Evolutionary conservation across 2,329 filamentous ascomycete species (phyloP), one percentile per base, ranked within the genome.

Genomic region (Mycosphaerella sp.): DNA sequence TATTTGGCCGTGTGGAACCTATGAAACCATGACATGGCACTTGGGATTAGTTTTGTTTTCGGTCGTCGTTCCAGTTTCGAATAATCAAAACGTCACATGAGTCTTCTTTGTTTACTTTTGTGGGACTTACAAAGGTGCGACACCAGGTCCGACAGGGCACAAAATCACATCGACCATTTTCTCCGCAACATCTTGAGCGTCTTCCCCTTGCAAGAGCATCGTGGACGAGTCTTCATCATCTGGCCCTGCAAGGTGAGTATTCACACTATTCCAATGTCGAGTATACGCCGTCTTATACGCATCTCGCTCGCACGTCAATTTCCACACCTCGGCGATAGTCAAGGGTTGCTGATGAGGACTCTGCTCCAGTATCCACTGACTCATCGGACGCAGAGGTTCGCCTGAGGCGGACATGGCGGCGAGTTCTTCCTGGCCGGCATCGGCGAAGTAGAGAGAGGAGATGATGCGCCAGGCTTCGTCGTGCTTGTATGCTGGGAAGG

Each of bases 131-230:
- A 78, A 69, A 2, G 75, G 79, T n/a, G 80, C 80, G 2, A 73
- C 72, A 1, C 78, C 76, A 1, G 81, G 80, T 0, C 77, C 78
- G 0, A 74, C 78, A 0, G 83, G 84, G 52, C 78, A 82, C 1
- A 87, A 71, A 34, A 87, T 78, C 0, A 83, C 79, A 65, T 87
- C 84, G 7, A 84, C 75, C 1, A 65, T 56, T 62, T 48, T 65
- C 36, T 64, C 65, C 57, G 64, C 8, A 5, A 39, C 67, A 62
- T 54, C 54, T 11, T 21, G 21, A 6, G 49, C 58, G 39, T 51
- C 53, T 4, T 46, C 44, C 11, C 14, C 14, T 17, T 17, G 38
- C 23, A 59, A 41, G 6, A 51, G 32, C 6, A 6, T 4, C 4
- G 26, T 26, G 1, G 26, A 4, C 26, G 26, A 26, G 10, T 44